Evolutionary conservation across 768 basidiomycete species (phyloP), one percentile per base, ranked within the genome.

Genomic region (Tephrocybe sp.): DNA sequence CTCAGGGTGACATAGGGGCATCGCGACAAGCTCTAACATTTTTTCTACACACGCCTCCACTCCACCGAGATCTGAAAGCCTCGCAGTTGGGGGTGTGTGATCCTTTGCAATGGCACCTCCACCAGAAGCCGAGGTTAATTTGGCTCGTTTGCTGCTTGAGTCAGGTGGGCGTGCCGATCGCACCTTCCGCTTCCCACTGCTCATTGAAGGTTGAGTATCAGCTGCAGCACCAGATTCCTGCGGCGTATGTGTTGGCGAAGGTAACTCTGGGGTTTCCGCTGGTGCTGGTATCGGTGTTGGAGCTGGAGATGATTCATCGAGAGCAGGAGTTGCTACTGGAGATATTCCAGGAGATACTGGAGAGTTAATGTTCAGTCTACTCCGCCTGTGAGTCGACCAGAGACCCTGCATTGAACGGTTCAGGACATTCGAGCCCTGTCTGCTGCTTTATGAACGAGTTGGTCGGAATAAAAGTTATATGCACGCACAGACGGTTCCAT

Each of bases 1-100:
- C 66, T 99, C 97, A 0, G 97, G 97, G 69, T 98, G 95, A 46
- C 86, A 85, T 1, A 99, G 71, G 0, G 97, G 97, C 83, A 98
- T 88, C 1, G 91, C 93, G 12, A 98, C 93, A n/a, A 96, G 84
- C 62, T 98, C 95, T 32, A 97, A 80, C 75, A 98, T 83, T 67
- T 94, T 94, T 65, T 96, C 93, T 14, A 98, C 79, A 56, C 88
- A 94, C 12, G 75, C 62, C 50, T 90, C 86, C 4, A 98, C 80
- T 8, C 96, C 97, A 12, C 95, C 97, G 0, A 98, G 78, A 59
- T 93, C 88, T 1, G 91, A 83, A 3, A 98, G 72, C 8, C 91
- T 80, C 0, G 88, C 81, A 1, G 80, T 66, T 0, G 95, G 93
- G 0, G 93, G 88, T 1, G 81, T 64, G 55, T 89, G 73, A 53